Base-by-base conservation (phyloP, 1,139 yeast genomes). In the Scheffersomyces cryptocercus region DNA sequence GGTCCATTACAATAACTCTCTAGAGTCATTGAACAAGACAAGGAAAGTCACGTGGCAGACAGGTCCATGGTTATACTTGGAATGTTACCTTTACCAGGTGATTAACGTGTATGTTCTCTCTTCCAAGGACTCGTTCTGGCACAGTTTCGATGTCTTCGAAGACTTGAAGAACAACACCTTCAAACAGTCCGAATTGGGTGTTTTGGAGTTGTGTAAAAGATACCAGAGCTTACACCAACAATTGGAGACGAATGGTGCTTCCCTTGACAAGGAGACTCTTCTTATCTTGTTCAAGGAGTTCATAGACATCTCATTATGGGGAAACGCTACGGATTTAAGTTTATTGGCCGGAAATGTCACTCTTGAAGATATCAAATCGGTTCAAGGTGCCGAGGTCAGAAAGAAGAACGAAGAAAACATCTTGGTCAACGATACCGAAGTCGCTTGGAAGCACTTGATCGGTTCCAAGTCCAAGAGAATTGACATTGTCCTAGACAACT, bases 281-380 rank as follows among this genome's bases (percentile, higher is more conserved):
- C 62, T 74, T 48, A 59, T 79, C n/a, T 65, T 83, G 40, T 85
- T 85, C 66, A 75, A 76, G 50, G 99, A 95, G 61, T 88, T 90
- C 56, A 68, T 87, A 37, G 97, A 90, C 59, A 82, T 93, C 48
- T 88, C 97, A 0, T 72, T 93, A 46, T 93, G 99, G 99, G 99
- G 99, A 20, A 93, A 93, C 65, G 97, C 98, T 20, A 89, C 97
- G 5, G 99, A 93, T 66, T 76, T 93, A 58, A 89, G 97, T 0
- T 72, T 95, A 47, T 73, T 93, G 51, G 91, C 95, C 4, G 89
- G 88, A 44, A 88, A 88, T 35, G 82, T 93, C 6, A 62, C 76
- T 3, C 65, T 89, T 33, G 97, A 90, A 44, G 97, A 93, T 52
- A 86, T 93, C 56, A 86, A 88, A 64, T 83, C 93, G 5, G 80